Evolutionary conservation across 2,329 filamentous ascomycete genomes (phyloP), one percentile per base, ranked within the genome.

Genomic region (Phialemoniopsis sp.): DNA sequence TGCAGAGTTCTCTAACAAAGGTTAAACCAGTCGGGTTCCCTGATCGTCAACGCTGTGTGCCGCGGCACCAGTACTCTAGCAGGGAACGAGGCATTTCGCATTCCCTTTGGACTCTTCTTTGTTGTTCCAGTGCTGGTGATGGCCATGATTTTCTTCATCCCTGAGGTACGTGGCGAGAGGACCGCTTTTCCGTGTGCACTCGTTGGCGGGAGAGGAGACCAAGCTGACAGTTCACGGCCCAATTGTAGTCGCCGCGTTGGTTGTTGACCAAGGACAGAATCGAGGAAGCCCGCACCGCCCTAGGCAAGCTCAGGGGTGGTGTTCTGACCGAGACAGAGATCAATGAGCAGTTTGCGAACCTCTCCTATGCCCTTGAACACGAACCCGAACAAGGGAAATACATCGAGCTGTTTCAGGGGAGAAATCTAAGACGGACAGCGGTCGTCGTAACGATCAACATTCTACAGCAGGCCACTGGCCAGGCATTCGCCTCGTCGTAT

Each of bases 91-190:
- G 53, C 60, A 3, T 67, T 54, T 50, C 43, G 49, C 6, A 59
- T 66, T 19, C 62, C 59, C 0, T 49, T 57, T 5, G 58, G 59
- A 0, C 43, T 62, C 2, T 63, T 62, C 47, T 61, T 55, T 33
- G 42, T 58, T 29, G 47, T 63, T 5, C 58, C 60, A 4, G 37
- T 43, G 12, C 51, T 60, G 16, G 44, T 63, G 8, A 36, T 52
- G 2, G 36, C 33, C 15, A 33, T 41, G 8, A 48, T 54, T 29
- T 55, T 52, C 46, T 59, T 56, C 33, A 49, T 59, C 7, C 54
- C 58, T 13, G 50, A 60, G 50, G 48, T n/a, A n/a, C n/a, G n/a
- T n/a, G n/a, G n/a, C n/a, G n/a, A n/a, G n/a, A n/a, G n/a, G n/a
- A n/a, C n/a, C n/a, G n/a, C n/a, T n/a, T n/a, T n/a, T n/a, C n/a